Percentiles rank a stretch among this genome's conserved stretches.
Evolutionary conservation across 768 basidiomycete genomes (phyloP).

Genomic region (Ephemerocybe angulata): DNA sequence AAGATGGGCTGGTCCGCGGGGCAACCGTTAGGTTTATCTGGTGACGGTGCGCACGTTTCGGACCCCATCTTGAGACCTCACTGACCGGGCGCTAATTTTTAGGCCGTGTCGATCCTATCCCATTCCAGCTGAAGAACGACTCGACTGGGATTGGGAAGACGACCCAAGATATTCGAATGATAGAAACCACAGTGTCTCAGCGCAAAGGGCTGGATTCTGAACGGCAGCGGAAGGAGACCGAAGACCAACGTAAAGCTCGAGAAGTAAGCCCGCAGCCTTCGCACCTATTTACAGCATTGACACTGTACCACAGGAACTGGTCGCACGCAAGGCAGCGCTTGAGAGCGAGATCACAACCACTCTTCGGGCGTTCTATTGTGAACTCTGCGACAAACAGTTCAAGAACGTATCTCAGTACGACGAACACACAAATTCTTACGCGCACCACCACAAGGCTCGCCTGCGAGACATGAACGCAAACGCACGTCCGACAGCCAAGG

Average conservation of each 20-base stretch:
- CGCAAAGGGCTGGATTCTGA: conserved; percentile 79
- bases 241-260: conserved; percentile 67
- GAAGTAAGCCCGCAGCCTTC: conserved; percentile 45
- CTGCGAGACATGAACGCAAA: conserved; percentile 79
- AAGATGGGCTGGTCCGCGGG: conserved; percentile 85
- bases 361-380: conserved; percentile 74
- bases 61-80: neutral
- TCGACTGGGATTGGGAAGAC: conserved; percentile 76
- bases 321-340: conserved; percentile 62
- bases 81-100: conserved; percentile 3
- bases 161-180: conserved; percentile 77
- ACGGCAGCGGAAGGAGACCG: conserved; percentile 74
- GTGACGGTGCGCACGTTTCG: conserved; percentile 51
- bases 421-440: conserved; percentile 87
- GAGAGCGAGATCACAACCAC: conserved; percentile 65
- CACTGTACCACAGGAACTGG: conserved; percentile 45
- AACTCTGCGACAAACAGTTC: conserved; percentile 85
- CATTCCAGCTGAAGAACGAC: conserved; percentile 77
- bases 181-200: conserved; percentile 81
- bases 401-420: conserved; percentile 83
- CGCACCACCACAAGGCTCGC: conserved; percentile 82
- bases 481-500: conserved; percentile 59
- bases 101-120: conserved; percentile 83
- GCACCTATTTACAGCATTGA: conserved; percentile 1
- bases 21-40: conserved; percentile 69